phyloP scores from a whole-genome alignment of 2,329 filamentous ascomycete species.

The Aspergillus eucalypticola region DNA sequence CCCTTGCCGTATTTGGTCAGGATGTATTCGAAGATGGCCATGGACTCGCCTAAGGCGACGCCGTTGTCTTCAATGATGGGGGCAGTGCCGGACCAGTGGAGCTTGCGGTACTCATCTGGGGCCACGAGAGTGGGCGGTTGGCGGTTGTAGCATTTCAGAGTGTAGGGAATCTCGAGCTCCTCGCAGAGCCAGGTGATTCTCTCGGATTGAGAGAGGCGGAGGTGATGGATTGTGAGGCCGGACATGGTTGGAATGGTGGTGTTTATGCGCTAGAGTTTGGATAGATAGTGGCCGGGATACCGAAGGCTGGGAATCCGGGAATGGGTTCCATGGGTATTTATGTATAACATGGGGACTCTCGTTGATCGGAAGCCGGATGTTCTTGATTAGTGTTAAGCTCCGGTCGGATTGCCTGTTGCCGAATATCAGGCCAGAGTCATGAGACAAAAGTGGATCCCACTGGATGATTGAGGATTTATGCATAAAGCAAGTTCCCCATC shows the following conservation, averaged over 20 bases:
- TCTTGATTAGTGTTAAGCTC: too few relatives aligned
- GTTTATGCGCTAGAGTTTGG: too few relatives aligned
- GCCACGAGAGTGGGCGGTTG: constrained; percentile 41
- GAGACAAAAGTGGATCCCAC: too few relatives aligned
- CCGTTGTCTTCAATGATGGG: constrained; percentile 61
- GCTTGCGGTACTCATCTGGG: constrained; percentile 42
- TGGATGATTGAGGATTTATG: too few relatives aligned
- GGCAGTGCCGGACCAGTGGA: constrained; percentile 56
- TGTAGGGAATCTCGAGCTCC: constrained; percentile 60
- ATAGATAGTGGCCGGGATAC: too few relatives aligned
- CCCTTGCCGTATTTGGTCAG: constrained; percentile 55
- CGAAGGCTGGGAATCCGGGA: too few relatives aligned
- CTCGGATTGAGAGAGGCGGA: constrained; percentile 63
- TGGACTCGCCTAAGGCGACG: constrained; percentile 60
- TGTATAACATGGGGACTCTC: too few relatives aligned
- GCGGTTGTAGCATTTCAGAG: constrained; percentile 50
- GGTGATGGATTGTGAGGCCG: constrained; percentile 46
- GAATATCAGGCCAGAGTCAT: too few relatives aligned
- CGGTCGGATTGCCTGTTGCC: too few relatives aligned
- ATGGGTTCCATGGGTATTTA: too few relatives aligned
- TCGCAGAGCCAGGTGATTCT: constrained; percentile 66
- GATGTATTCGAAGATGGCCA: constrained; percentile 65
- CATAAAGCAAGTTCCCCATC: too few relatives aligned
- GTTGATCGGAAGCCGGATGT: too few relatives aligned
- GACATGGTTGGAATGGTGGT: background rate